Conservation (phyloP, 768 basidiomycete species). For the Pulveroboletus sp. region DNA sequence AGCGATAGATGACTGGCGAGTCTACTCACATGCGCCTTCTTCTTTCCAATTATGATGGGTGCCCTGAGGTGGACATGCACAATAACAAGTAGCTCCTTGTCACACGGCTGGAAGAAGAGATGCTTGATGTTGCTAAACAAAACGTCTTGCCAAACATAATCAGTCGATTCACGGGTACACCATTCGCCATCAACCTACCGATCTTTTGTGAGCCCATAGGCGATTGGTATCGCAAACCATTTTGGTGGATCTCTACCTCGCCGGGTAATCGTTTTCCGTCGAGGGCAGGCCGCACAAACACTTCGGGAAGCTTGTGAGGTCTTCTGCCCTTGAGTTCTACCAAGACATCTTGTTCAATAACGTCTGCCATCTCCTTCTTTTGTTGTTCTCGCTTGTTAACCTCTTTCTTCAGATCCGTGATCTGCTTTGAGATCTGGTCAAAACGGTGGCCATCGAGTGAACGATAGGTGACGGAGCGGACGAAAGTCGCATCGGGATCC, state of each 20-base stretch:
- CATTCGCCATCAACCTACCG: slow-evolving; percentile 47
- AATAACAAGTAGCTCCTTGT: slow-evolving; percentile 91
- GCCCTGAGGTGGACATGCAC: slow-evolving; percentile 91
- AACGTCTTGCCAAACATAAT: slow-evolving; percentile 56
- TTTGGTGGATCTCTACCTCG: slow-evolving; percentile 98
- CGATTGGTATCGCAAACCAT: slow-evolving; percentile 91
- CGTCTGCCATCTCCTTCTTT: slow-evolving; percentile 97
- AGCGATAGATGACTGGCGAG: background rate
- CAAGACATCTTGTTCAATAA: slow-evolving; percentile 90
- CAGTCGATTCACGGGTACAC: background rate
- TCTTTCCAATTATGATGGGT: slow-evolving; percentile 99
- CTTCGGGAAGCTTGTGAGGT: slow-evolving; percentile 84
- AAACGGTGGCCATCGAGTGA: slow-evolving; percentile 89
- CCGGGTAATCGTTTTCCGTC: slow-evolving; percentile 95
- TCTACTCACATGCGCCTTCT: slow-evolving; percentile 82
- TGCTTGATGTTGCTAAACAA: slow-evolving; percentile 98
- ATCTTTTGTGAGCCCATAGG: slow-evolving; percentile 87
- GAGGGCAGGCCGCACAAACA: slow-evolving; percentile 88
- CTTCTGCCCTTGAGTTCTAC: slow-evolving; percentile 86
- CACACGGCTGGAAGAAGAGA: slow-evolving; percentile 98
- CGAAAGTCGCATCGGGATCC: slow-evolving; percentile 93
- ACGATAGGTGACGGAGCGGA: slow-evolving; percentile 93
- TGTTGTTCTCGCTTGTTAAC: slow-evolving; percentile 97
- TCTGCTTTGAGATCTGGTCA: slow-evolving; percentile 84
- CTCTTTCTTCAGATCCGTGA: slow-evolving; percentile 93